Conservation (phyloP, 192 early-diverging fungal species). For the Umbelopsis vinacea region DNA sequence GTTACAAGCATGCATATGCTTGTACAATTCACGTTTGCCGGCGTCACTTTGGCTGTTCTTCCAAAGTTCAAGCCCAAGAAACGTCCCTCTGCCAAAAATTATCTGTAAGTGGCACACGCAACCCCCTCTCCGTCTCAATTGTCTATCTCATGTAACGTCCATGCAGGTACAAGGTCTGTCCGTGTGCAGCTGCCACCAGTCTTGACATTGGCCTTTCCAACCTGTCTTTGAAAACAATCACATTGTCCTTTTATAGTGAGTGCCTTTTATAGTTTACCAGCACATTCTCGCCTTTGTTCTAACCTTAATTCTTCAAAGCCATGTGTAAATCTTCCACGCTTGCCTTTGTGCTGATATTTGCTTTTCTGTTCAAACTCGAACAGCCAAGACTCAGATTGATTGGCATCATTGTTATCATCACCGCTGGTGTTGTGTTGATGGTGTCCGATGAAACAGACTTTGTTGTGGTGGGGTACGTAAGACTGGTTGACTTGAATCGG, state of each 20-base stretch:
- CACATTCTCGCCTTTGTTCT: conserved; percentile 9
- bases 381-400: conserved; percentile 69
- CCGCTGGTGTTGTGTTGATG: conserved; percentile 85
- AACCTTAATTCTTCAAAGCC: conserved; percentile 41
- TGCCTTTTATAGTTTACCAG: neutral
- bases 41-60: conserved; percentile 56
- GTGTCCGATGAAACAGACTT: conserved; percentile 85
- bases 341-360: conserved; percentile 86
- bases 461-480: conserved; percentile 67
- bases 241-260: conserved; percentile 90
- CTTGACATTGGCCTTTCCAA: conserved; percentile 93
- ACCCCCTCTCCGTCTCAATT: neutral
- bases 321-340: conserved; percentile 83
- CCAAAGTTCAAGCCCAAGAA: conserved; percentile 66
- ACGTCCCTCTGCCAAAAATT: conserved; percentile 55
- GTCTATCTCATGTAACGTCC: neutral
- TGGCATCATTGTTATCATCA: conserved; percentile 78
- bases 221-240: conserved; percentile 81
- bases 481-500: too few species aligned
- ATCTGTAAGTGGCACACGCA: conserved; percentile 38
- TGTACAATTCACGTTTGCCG: conserved; percentile 75
- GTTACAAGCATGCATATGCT: conserved; percentile 85
- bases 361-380: conserved; percentile 89
- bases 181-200: conserved; percentile 87
- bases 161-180: conserved; percentile 70